Conservation (phyloP, 2,329 filamentous ascomycete genomes). For the Aurifilum marmelostoma region DNA sequence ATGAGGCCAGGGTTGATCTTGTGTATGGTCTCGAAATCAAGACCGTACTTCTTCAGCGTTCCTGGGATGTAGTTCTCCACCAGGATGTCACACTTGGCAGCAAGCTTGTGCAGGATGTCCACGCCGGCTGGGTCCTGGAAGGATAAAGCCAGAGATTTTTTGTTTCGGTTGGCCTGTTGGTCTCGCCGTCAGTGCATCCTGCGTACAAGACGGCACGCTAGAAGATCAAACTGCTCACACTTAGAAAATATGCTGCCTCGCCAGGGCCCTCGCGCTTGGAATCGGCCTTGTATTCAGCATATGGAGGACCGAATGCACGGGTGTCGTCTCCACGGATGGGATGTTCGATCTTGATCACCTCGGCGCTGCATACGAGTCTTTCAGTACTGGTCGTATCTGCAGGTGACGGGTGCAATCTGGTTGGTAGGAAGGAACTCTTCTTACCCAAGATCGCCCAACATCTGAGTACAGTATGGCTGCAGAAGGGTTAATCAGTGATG, state of each 20-base stretch:
- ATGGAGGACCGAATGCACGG: conserved; percentile 93
- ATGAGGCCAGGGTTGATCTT: conserved; percentile 85
- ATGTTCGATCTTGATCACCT: conserved; percentile 97
- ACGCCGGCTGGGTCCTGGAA: conserved; percentile 86
- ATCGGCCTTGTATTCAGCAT: conserved; percentile 73
- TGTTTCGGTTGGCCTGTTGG: conserved; percentile 87
- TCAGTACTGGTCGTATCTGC: conserved; percentile 33
- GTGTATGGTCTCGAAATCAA: conserved; percentile 83
- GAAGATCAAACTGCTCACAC: conserved; percentile 58
- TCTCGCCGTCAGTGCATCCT: conserved; percentile 17
- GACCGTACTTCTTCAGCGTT: conserved; percentile 82
- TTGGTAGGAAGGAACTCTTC: conserved; percentile 42
- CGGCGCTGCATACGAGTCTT: conserved; percentile 63
- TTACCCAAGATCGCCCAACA: conserved; percentile 93
- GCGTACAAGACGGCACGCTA: background rate
- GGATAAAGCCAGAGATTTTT: conserved; percentile 89
- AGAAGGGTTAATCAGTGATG: background rate
- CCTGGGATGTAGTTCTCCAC: conserved; percentile 97
- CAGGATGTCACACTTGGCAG: conserved; percentile 83
- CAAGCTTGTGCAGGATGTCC: conserved; percentile 83
- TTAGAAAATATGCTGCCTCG: conserved; percentile 93
- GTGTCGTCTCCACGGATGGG: conserved; percentile 91
- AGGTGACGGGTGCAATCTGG: conserved; percentile 31
- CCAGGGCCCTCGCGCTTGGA: conserved; percentile 70
- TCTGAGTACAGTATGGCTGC: conserved; percentile 96